Base-by-base conservation (phyloP, 805 yeast species). In the Yarrowia hollandica region DNA sequence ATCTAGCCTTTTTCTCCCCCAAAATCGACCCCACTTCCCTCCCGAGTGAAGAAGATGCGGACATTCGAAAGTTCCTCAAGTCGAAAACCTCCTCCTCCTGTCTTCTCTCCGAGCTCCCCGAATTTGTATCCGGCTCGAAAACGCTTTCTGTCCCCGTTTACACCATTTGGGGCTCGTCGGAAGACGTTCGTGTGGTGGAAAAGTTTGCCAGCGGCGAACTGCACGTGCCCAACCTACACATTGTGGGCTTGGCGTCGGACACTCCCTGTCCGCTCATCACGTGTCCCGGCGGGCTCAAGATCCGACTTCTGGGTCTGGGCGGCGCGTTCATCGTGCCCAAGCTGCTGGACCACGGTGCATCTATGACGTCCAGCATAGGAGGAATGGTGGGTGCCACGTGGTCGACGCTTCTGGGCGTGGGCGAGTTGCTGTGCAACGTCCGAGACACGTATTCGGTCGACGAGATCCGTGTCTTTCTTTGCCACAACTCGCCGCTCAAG, bases 111-210 rank as follows among this genome's bases (percentile, higher is more conserved):
- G 86, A 84, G 64, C 70, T 84, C 42, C 74, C 79, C 39, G 69
- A 73, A 48, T 82, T 79, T 59, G 64, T 83, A 8, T 65, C 66
- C 59, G 87, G 80, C 9, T 72, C 72, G 44, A 66, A 68, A 54
- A 63, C 46, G 61, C 75, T 79, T 64, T 71, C 71, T 35, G 80
- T 78, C 2, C 94, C 95, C 0, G 88, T 88, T 0, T 88, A 87
- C 72, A 82, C 91, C 3, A 81, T 85, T n/a, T 84, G 80, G 65
- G 94, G 94, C 0, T 84, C 86, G 69, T 76, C 84, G 60, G 95
- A 87, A 68, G 95, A 87, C 68, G 82, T 88, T 1, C 67, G 78
- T 3, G 88, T 88, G 19, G 71, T 87, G 39, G 81, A 83, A 63
- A 81, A 80, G 72, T 80, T 87, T 69, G 77, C 83, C 59, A 69